Base-by-base conservation (phyloP, 192 early-diverging fungal genomes). In the Lobosporangium transversale region DNA sequence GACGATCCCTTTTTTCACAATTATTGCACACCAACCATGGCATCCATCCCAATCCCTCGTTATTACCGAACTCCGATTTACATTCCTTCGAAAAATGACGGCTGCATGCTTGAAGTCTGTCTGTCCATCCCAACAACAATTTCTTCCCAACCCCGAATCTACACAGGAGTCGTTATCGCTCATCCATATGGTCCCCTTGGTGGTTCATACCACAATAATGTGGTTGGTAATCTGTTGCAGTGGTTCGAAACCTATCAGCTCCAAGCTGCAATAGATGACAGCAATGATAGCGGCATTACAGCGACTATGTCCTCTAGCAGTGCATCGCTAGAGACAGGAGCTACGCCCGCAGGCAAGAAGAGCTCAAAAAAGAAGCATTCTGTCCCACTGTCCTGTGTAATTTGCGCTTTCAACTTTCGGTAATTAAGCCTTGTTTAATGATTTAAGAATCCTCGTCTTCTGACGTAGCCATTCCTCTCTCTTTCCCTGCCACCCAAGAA, bases 131-230 rank as follows among this genome's bases (percentile, higher is more conserved):
- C 73, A 18, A 67, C 53, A 14, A 66, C 24, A 20, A 30, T 45
- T 18, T 67, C 64, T 20, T 51, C 73, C 2, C 36, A 54, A 14
- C 66, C 53, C 23, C 53, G 51, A 6, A 24, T 24, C 12, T 40
- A 61, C 23, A 82, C 76, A 17, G 80, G 67, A 12, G 70, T 79
- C 21, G 66, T 79, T 14, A 82, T 82, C n/a, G 56, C 80, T 2
- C 80, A 82, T 55, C 75, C 80, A 0, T 82, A 82, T 60, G 80
- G 80, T 14, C 80, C 80, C 14, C 53, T 82, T 23, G 80, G 80
- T 49, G 56, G 60, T 5, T 62, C 68, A 5, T 66, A 68, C 35
- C 69, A 79, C 62, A 68, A 79, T 37, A 70, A 70, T 21, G 67
- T 79, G 2, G 73, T 76, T 8, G 73, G 73, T 4, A 58, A 63